Conservation (phyloP, 1,139 yeast genomes). For the Lodderomyces parapsilosis region DNA sequence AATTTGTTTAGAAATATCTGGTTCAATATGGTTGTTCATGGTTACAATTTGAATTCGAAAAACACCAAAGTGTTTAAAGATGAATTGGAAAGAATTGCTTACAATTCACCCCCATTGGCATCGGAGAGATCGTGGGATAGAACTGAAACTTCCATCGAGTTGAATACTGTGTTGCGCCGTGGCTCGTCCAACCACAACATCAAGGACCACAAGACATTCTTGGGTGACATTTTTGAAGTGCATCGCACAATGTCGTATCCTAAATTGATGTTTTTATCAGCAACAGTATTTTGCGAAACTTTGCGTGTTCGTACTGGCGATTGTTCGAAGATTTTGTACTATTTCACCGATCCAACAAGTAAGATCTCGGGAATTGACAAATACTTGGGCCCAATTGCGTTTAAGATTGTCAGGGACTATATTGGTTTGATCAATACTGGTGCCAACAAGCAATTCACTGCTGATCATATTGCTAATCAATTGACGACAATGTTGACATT, state of each 20-base stretch:
- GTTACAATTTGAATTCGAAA: constrained; percentile 64
- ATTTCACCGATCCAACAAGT: constrained; percentile 85
- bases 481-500: constrained; percentile 64
- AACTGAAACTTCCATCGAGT: constrained; percentile 87
- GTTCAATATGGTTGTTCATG: constrained; percentile 94
- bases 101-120: constrained; percentile 88
- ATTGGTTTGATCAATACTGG: constrained; percentile 45
- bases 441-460: constrained; percentile 50
- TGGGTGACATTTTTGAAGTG: constrained; percentile 50
- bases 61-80: constrained; percentile 46
- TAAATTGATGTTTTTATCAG: constrained; percentile 84
- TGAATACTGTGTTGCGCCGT: constrained; percentile 86
- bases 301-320: constrained; percentile 79
- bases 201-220: constrained; percentile 67
- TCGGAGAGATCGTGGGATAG: constrained; percentile 83
- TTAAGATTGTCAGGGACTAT: constrained; percentile 59
- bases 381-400: constrained; percentile 64
- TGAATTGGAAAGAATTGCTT: constrained; percentile 72
- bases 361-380: constrained; percentile 70
- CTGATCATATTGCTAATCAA: constrained; percentile 67
- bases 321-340: constrained; percentile 70
- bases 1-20: constrained; percentile 81
- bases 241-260: constrained; percentile 66
- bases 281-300: constrained; percentile 75
- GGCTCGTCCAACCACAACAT: constrained; percentile 85